phyloP scores from a whole-genome alignment of 257 asterid genomes.

The Nicotiana paniculata region DNA sequence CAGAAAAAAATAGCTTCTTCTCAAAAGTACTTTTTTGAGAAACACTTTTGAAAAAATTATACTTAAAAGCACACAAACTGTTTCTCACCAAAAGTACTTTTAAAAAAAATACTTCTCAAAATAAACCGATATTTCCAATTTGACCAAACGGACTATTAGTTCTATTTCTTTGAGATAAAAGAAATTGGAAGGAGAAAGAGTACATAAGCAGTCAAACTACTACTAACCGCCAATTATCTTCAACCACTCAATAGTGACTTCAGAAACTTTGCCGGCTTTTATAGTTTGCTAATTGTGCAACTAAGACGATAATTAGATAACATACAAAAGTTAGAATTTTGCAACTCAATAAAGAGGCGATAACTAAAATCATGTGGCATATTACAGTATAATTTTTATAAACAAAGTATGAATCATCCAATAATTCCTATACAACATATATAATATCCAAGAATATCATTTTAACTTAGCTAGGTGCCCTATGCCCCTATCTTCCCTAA shows the following conservation, averaged over 20 bases:
- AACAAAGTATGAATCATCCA: background rate
- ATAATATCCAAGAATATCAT: background rate
- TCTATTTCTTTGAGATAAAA: too few species aligned
- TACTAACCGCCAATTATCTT: background rate
- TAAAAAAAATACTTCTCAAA: too few species aligned
- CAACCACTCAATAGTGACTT: background rate
- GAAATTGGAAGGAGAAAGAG: too few species aligned
- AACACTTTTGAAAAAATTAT: too few species aligned
- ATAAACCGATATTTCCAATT: too few species aligned
- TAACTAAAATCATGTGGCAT: background rate
- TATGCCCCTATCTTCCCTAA: background rate
- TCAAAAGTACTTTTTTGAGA: too few species aligned
- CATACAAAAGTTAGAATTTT: background rate
- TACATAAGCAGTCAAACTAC: too few species aligned
- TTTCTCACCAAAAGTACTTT: too few species aligned
- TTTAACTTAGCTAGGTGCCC: background rate
- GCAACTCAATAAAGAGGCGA: background rate
- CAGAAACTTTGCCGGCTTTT: background rate
- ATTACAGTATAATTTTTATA: background rate
- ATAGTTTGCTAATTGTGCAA: background rate
- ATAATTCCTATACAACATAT: background rate
- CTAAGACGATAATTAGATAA: background rate
- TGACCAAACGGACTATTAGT: too few species aligned
- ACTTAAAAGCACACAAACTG: too few species aligned
- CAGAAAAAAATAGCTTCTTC: too few species aligned